Conservation (phyloP, 352 stramenopile genomes). For the Phytophthora europaea region DNA sequence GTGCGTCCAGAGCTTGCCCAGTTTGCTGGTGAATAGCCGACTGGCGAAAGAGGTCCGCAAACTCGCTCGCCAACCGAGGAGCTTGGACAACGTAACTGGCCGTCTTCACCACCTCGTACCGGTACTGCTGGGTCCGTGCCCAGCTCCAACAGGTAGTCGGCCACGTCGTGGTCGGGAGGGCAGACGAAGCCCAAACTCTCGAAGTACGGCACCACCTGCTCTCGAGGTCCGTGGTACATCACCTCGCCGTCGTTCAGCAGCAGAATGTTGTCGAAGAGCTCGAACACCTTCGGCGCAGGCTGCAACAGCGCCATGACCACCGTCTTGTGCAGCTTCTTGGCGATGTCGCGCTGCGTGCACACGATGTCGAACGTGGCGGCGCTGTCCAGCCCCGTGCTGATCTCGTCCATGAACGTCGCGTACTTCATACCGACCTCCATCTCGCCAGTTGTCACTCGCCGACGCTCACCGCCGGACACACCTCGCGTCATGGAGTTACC, state of each 20-base stretch:
- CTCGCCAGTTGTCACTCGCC: conserved; percentile 55
- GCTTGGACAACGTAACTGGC: no score
- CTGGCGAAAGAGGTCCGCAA: conserved; percentile 16
- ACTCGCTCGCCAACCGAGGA: conserved; percentile 26
- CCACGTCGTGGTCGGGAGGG: conserved; percentile 34
- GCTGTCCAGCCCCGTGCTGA: conserved; percentile 91
- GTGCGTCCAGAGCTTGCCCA: conserved; percentile 71
- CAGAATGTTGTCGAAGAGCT: conserved; percentile 90
- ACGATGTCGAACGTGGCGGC: conserved; percentile 91
- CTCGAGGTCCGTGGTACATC: conserved; percentile 53
- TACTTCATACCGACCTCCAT: conserved; percentile 53
- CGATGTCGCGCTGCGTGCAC: conserved; percentile 43
- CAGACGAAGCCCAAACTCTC: conserved; percentile 57
- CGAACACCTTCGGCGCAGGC: conserved; percentile 91
- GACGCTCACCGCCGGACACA: conserved; percentile 70
- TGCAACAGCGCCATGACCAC: conserved; percentile 81
- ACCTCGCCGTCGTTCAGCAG: conserved; percentile 63
- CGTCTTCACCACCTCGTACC: conserved; percentile 33
- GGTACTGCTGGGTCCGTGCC: conserved; percentile 36
- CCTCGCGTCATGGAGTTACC: conserved; percentile 45
- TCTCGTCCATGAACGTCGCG: conserved; percentile 87
- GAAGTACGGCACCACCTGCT: conserved; percentile 48
- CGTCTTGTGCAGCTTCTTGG: conserved; percentile 51
- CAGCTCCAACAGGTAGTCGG: conserved; percentile 54
- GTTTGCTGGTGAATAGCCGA: conserved; percentile 37